Percentiles rank a stretch among this genome's conserved stretches.
Evolutionary conservation across 2,329 filamentous ascomycete genomes (phyloP).

Genomic region (Fusarium robinianum): DNA sequence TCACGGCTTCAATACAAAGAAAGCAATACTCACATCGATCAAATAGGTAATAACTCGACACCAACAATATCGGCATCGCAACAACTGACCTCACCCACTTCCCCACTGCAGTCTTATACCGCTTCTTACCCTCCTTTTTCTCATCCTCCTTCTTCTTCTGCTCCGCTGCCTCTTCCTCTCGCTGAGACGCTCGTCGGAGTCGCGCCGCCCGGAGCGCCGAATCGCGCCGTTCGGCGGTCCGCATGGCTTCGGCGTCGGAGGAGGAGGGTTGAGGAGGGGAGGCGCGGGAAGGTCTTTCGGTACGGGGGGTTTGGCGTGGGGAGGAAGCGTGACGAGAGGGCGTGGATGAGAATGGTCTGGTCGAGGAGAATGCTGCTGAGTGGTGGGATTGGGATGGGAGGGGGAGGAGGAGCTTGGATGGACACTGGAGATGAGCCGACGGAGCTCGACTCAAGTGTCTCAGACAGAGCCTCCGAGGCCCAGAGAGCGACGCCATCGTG

Average conservation of each 20-base stretch:
- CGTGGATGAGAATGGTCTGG: not conserved
- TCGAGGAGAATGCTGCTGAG: constrained; percentile 13
- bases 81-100: constrained; percentile 55
- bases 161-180: constrained; percentile 23
- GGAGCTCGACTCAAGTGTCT: not conserved
- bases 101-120: constrained; percentile 50
- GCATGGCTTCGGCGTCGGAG: constrained; percentile 17
- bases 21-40: constrained; percentile 50
- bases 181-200: constrained; percentile 19
- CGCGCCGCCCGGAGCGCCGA: constrained; percentile 31
- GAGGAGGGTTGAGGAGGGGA: constrained; percentile 1
- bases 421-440: constrained; percentile 2
- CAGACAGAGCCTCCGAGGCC: constrained; percentile 4
- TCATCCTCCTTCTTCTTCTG: constrained; percentile 25
- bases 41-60: constrained; percentile 60
- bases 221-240: constrained; percentile 30
- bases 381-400: constrained; percentile 1
- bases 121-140: constrained; percentile 46
- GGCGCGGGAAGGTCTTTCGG: not conserved
- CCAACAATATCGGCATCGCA: constrained; percentile 57
- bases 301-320: not conserved
- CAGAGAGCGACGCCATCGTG: constrained; percentile 7
- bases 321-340: not conserved
- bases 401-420: not conserved
- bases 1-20: too few relatives aligned